Evolutionary conservation across 768 basidiomycete genomes (phyloP), one percentile per base, ranked within the genome.

Genomic region (Boletus subcaerulescens): DNA sequence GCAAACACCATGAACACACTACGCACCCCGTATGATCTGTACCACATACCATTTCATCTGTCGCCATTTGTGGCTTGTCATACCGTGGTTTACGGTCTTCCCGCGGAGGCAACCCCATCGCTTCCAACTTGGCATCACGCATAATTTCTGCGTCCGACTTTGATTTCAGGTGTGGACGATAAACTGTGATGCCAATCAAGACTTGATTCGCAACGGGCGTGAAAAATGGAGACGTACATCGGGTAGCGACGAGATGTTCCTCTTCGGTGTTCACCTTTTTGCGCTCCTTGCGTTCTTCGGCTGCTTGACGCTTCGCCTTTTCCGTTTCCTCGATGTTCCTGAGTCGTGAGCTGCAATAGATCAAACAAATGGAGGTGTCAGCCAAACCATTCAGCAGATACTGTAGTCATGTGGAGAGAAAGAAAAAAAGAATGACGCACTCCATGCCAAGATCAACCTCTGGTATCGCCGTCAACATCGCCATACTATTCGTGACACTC

Each of bases 391-490:
- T 26, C 26, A 26, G 24, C 24, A 24, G 24, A 24, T 26, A 6
- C 26, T 9, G 26, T 29, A 9, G 9, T 29, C 26, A 29, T 29
- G 8, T 29, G 26, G 26, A 1, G 26, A 8, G 1, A 26, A 20
- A 32, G 3, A 3, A 13, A 13, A 10, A 11, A 26, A 22, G 24
- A 20, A 36, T 0, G 33, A 85, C 92, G 62, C 62, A 98, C 95
- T 99, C 94, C 89, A 98, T 97, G 52, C 97, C 97, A 5, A 99
- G 79, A 71, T 99, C 96, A 10, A 98, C 93, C 67, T 98, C 97
- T 0, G 96, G 97, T 63, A 99, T 98, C 35, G 92, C 93, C 15
- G 95, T 98, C 51, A 99, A 78, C 97, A 98, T 99, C 4, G 91
- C 85, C 71, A 96, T 65, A 61, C 91, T 93, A 59, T 92, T 93